Percentiles rank a stretch among this genome's conserved stretches.
These are phyloP conservation scores for Alternaria ethzedia DNA, from an alignment of 2,329 filamentous ascomycete genomes.

Conservation along the genomic window DNA sequence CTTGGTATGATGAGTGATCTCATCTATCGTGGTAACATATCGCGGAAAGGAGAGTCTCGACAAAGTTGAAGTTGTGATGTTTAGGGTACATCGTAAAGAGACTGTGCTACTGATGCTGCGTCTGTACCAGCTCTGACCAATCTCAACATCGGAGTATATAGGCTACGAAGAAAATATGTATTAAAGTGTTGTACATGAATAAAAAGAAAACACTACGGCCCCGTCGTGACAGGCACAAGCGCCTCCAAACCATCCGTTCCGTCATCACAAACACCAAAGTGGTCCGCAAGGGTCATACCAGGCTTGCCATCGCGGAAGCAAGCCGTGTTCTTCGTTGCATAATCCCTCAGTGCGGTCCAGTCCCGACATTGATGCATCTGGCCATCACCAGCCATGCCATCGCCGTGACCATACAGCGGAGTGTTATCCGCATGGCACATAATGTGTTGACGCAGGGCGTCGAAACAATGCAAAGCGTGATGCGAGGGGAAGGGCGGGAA, in stretches of 20 bases:
- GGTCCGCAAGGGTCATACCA: constrained; percentile 10
- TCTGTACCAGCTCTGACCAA: no score
- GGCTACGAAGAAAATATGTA: not conserved
- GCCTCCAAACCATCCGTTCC: constrained; percentile 10
- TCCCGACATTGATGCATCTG: constrained; percentile 20
- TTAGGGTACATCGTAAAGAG: not conserved
- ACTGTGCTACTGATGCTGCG: not conserved
- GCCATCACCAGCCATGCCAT: constrained; percentile 22
- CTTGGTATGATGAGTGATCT: not conserved
- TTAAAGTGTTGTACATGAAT: not conserved
- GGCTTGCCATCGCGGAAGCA: constrained; percentile 30
- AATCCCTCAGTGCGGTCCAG: constrained; percentile 21
- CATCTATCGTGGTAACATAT: not conserved
- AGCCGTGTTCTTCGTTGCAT: constrained; percentile 29
- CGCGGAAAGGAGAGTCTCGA: no score
- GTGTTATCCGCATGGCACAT: constrained; percentile 30
- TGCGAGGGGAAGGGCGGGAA: constrained; percentile 6
- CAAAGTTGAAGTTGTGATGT: no score
- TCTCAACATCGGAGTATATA: not conserved
- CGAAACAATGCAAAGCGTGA: constrained; percentile 21
- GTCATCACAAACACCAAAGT: constrained; percentile 8
- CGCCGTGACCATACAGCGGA: constrained; percentile 18
- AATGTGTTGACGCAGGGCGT: constrained; percentile 21
- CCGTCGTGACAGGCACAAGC: not conserved
- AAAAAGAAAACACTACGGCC: not conserved